These are phyloP conservation scores for Adansonia grandidieri DNA, from an alignment of 441 rosid genomes.

Conservation along the genomic window DNA sequence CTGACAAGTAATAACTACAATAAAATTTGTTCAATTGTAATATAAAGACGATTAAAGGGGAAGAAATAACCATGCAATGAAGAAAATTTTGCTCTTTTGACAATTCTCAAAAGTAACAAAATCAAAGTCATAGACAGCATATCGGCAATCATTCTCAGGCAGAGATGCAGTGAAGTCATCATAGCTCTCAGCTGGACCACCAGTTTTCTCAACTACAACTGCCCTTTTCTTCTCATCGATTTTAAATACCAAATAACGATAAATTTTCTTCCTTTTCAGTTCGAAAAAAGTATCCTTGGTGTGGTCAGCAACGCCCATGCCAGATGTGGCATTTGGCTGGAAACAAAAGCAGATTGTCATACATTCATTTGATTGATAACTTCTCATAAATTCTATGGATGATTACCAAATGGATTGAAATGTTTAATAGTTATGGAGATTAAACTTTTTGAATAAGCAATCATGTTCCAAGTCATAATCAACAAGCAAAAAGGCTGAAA, in stretches of 20 bases:
- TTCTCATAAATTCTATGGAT: neutral
- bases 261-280: constrained; percentile 75
- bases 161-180: constrained; percentile 63
- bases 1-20: neutral
- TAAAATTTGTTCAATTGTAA: constrained; percentile 17
- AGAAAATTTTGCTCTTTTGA: constrained; percentile 72
- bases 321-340: constrained; percentile 76
- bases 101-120: constrained; percentile 71
- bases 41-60: neutral
- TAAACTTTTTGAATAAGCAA: neutral
- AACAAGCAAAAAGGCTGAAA: neutral
- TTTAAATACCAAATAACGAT: constrained; percentile 80
- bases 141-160: constrained; percentile 68
- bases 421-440: neutral
- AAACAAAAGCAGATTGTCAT: constrained; percentile 15
- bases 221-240: constrained; percentile 73
- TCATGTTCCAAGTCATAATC: neutral
- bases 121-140: constrained; percentile 63
- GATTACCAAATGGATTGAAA: neutral
- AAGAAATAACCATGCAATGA: constrained; percentile 60
- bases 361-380: neutral
- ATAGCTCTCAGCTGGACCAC: constrained; percentile 66
- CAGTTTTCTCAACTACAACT: constrained; percentile 80
- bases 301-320: constrained; percentile 72
- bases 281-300: constrained; percentile 58